Base-by-base conservation (phyloP, 2,329 filamentous ascomycete genomes). In the Sporothrix phasma region DNA sequence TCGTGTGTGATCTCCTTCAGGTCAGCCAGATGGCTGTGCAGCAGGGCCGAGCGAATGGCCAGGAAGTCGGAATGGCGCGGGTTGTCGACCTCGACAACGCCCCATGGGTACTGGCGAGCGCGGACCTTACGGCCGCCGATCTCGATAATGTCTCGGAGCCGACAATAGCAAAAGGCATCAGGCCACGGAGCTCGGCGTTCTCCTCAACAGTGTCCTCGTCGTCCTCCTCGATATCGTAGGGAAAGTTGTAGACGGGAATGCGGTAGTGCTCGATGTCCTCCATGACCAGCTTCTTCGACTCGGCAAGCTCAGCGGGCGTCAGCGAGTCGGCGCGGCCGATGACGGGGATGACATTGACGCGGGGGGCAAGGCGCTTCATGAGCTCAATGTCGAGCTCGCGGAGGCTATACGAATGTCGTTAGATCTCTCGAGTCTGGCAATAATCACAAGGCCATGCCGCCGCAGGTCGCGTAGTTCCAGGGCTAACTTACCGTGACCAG, bases 271-370 rank as follows among this genome's bases (percentile, higher is more conserved):
- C 94, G 71, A 99, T 99, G 76, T 99, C 94, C 82, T 99, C 94
- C 94, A 99, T 99, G 74, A 99, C 92, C 67, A 99, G 85, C 84
- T 97, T 99, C 87, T 99, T 99, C 70, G 93, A 97, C 79, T 99
- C 94, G 70, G 94, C 94, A 68, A 99, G 84, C 81, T 99, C 94
- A 70, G 90, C 88, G 45, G 94, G 94, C 64, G 94, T 99, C 68
- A 99, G 88, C 24, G 94, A 96, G 77, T 99, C 94, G 75, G 94
- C 94, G 77, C 97, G 96, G 74, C 94, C 94, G 76, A 99, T 97
- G 72, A 99, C 94, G 68, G 94, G 94, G 70, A 99, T 99, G 71
- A 99, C 94, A 77, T 99, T 99, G 79, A 96, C 93, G 75, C 94
- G 92, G 68, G 94, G 94, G 24, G 94, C 96, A 61, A 99, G 88